Evolutionary conservation across 2,329 filamentous ascomycete species (phyloP).

Genomic region (Thermothelomyces thermophilus): DNA sequence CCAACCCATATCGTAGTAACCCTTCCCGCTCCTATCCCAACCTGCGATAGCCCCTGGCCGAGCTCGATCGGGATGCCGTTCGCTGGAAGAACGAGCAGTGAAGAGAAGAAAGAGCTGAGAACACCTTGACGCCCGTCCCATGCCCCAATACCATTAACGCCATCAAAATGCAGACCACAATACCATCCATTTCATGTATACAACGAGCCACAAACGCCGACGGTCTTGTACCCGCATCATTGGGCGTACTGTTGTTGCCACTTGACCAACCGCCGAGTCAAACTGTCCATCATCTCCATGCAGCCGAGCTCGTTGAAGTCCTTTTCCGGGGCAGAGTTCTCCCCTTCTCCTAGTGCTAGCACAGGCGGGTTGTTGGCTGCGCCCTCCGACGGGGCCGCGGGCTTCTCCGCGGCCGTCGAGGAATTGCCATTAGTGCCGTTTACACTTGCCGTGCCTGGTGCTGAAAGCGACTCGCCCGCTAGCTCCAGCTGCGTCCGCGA

Average conservation of each 20-base stretch:
- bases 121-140: neutral
- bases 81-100: neutral
- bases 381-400: neutral
- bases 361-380: constrained; percentile 27
- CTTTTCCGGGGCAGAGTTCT: constrained; percentile 29
- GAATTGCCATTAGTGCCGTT: neutral
- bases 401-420: no score
- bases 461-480: constrained; percentile 52
- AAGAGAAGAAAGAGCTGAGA: neutral
- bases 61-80: neutral
- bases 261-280: constrained; percentile 72
- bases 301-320: constrained; percentile 72
- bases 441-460: constrained; percentile 32
- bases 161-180: constrained; percentile 8
- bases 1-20: constrained; percentile 2
- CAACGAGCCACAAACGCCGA: neutral
- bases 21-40: neutral
- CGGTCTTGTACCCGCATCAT: constrained; percentile 9
- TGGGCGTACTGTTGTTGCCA: constrained; percentile 69
- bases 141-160: neutral
- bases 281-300: constrained; percentile 83
- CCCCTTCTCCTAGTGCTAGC: constrained; percentile 15
- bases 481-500: constrained; percentile 82
- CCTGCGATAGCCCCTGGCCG: neutral
- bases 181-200: neutral